Base-by-base conservation (phyloP, 768 basidiomycete species). In the Psilocybe subaeruginosa region DNA sequence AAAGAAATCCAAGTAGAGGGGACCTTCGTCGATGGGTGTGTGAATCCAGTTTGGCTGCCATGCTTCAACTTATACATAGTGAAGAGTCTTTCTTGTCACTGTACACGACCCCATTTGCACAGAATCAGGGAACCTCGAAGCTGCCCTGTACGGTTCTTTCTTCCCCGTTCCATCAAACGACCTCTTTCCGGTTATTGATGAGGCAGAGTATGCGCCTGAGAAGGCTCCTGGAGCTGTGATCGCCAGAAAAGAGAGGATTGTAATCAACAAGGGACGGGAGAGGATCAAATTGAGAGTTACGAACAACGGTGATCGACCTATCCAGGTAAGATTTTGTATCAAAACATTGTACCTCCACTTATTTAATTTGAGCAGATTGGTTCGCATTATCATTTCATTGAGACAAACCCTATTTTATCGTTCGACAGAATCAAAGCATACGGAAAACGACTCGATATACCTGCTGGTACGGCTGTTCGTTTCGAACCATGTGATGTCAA, bases 91-190 rank as follows among this genome's bases (percentile, higher is more conserved):
- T 77, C 84, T 99, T n/a, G 96, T 99, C 39, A 97, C 97, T 0
- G 93, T 99, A 1, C 96, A 98, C 69, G 91, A 97, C 67, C 97
- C 97, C 17, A 89, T 99, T 63, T 93, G 90, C 71, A 89, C 93
- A 0, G 88, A 93, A 60, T 75, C 83, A 43, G 94, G 95, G 0
- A 77, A 96, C 69, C 77, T 98, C 17, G 77, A 77, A 3, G 85
- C 88, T n/a, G 96, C 97, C 0, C 81, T 99, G n/a, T 94, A 95
- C 63, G 95, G 95, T 8, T 96, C 95, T 0, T 98, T 98, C 77
- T 79, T 98, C 0, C 97, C 97, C 3, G 72, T 90, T 2, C 97
- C 96, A 0, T 72, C 83, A 0, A 73, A 83, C 9, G 78, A 84
- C 59, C 60, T 77, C 2, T 99, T 99, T 78, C 87, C 91, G 0